Evolutionary conservation across 768 basidiomycete species (phyloP), one percentile per base, ranked within the genome.

Genomic region (Sarcomyxa edulis): DNA sequence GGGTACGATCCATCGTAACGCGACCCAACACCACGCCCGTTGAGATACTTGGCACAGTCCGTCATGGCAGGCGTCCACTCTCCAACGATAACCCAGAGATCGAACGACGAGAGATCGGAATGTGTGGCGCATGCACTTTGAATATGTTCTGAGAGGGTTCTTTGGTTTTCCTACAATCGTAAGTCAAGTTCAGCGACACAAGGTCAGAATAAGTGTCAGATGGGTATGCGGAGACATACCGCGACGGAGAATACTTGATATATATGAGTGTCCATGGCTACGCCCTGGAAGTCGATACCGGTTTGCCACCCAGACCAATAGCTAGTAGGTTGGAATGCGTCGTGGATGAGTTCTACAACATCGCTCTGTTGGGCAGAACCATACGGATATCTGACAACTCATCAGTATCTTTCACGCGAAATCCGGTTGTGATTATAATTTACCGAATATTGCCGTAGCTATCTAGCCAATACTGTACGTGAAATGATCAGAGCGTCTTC

Each of bases 1-100:
- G 72, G 56, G 46, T 60, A 76, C 5, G 76, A 62, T 20, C 86
- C 86, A 42, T 81, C 79, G 46, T 72, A 82, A 28, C 83, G 65
- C 5, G 82, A 68, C 3, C 84, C 82, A 27, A 67, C 47, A 2
- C 86, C 88, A 30, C 88, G 78, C 3, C 92, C 92, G 48, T 94
- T 94, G 32, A 96, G 66, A 56, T 85, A 87, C 51, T 73, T 81
- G 10, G 82, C 81, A 47, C 87, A 88, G 51, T 89, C 89, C 6
- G 76, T 90, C 36, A 71, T 61, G 2, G 84, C 84, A 3, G 86
- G 74, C 1, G 84, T 79, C 81, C 87, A 96, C 63, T 96, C 92
- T 28, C 92, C 91, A 18, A 92, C 88, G 30, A 92, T 68, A 11
- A 77, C 70, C 91, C 88, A 91, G 19, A 93, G 71, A 26, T 75